Evolutionary conservation across 495 filamentous ascomycete genomes (phyloP).

Genomic region (Niebla homalea): DNA sequence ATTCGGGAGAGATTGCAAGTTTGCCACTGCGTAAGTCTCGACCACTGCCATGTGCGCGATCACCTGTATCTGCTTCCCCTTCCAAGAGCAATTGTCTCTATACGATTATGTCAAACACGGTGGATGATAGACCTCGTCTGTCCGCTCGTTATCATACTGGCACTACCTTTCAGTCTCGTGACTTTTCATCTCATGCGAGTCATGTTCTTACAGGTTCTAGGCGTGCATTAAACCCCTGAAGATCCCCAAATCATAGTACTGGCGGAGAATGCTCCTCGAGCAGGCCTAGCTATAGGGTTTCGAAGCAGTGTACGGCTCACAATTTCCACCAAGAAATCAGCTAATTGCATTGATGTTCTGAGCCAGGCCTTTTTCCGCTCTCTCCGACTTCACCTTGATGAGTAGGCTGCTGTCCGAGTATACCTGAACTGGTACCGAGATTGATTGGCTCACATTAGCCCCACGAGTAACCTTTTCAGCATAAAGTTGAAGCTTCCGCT

Average conservation of each 20-base stretch:
- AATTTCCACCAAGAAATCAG: no score
- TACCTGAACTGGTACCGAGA: no score
- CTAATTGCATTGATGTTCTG: no score
- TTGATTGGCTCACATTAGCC: no score
- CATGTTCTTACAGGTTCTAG: slow-evolving; percentile 16
- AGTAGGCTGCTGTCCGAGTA: no score
- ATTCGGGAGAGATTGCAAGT: slow-evolving; percentile 70
- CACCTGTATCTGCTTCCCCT: not conserved
- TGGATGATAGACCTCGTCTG: not conserved
- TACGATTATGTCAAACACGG: not conserved
- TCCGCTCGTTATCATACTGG: slow-evolving; percentile 2
- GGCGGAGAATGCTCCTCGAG: no score
- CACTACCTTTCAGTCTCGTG: slow-evolving; percentile 7
- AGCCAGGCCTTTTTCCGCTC: no score
- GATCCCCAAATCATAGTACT: not conserved
- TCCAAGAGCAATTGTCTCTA: not conserved
- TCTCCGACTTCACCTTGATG: no score
- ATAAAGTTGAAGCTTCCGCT: no score
- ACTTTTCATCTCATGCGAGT: slow-evolving; percentile 6
- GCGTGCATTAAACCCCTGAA: slow-evolving; percentile 11
- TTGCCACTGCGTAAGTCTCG: slow-evolving; percentile 68
- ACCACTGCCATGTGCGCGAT: not conserved
- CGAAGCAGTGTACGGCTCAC: no score
- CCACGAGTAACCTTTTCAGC: no score
- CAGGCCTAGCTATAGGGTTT: no score